phyloP scores from a whole-genome alignment of 257 asterid genomes.

The Perilla frutescens region DNA sequence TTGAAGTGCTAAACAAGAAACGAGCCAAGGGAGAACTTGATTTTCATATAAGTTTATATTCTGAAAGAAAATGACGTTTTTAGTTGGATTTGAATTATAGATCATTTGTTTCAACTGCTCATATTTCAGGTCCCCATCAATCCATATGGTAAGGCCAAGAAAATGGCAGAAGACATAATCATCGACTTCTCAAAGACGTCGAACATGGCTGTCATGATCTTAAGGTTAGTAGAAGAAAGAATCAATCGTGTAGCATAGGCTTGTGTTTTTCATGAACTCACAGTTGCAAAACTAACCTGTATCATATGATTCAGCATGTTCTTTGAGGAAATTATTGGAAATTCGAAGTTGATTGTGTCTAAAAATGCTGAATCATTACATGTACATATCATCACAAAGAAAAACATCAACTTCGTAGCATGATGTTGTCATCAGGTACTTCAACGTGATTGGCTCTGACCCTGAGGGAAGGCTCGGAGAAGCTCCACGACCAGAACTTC shows the following conservation, averaged over 20 bases:
- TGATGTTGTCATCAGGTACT: slow-evolving; percentile 43
- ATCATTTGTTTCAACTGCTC: not conserved
- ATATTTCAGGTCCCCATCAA: slow-evolving; percentile 64
- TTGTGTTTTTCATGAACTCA: too few relatives aligned
- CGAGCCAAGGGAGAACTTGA: not conserved
- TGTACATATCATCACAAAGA: too few relatives aligned
- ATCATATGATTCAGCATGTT: not conserved
- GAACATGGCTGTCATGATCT: slow-evolving; percentile 82
- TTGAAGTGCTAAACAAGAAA: too few relatives aligned
- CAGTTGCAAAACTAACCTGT: too few relatives aligned
- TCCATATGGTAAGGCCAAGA: slow-evolving; percentile 95
- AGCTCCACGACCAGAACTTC: slow-evolving; percentile 56
- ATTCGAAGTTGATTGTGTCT: not conserved
- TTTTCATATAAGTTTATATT: not conserved
- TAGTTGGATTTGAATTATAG: not conserved
- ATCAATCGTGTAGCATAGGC: too few relatives aligned
- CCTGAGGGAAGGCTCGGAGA: slow-evolving; percentile 55
- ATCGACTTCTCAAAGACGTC: slow-evolving; percentile 75
- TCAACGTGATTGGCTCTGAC: slow-evolving; percentile 54
- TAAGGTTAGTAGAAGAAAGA: slow-evolving; percentile 47
- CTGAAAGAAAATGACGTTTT: too few relatives aligned
- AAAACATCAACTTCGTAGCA: not conserved
- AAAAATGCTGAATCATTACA: not conserved
- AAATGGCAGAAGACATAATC: slow-evolving; percentile 92
- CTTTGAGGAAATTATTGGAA: too few relatives aligned